These are phyloP conservation scores for Plasmodium coatneyi DNA, from an alignment of 169 alveolate genomes.

Conservation along the genomic window DNA sequence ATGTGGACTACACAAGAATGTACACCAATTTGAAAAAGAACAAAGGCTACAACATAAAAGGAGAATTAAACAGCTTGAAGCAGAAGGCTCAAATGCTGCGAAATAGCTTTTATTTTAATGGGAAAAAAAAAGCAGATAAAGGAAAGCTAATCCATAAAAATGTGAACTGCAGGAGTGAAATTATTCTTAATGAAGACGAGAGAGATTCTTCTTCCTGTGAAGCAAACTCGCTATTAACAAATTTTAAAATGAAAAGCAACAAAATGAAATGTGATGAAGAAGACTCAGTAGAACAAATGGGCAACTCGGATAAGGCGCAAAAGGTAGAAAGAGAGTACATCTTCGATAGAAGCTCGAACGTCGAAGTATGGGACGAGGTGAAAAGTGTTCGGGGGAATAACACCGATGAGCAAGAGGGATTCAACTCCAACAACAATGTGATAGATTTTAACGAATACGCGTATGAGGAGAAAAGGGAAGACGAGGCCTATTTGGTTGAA, in stretches of 20 bases:
- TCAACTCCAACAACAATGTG: constrained; percentile 15
- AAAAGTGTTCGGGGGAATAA: not conserved
- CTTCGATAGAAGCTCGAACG: constrained; percentile 6
- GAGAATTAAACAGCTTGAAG: constrained; percentile 25
- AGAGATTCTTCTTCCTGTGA: not conserved
- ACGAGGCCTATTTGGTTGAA: not conserved
- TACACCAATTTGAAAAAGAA: not conserved
- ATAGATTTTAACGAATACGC: constrained; percentile 3
- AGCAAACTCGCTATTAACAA: not conserved
- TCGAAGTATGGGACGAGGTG: constrained; percentile 17
- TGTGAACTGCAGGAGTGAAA: constrained; percentile 8
- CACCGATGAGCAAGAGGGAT: not conserved
- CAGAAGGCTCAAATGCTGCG: constrained; percentile 21
- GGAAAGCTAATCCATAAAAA: not conserved
- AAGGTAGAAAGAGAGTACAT: not conserved
- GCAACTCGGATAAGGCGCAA: not conserved
- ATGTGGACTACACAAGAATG: not conserved
- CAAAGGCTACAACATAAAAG: constrained; percentile 33
- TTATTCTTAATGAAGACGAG: not conserved
- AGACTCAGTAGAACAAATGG: not conserved
- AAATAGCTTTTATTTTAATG: constrained; percentile 10
- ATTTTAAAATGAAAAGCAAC: constrained; percentile 3
- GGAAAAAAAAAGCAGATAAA: constrained; percentile 1
- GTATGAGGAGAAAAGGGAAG: constrained; percentile 2
- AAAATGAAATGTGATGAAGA: not conserved